A percentile compares a stretch with the other conserved stretches of the same genome.
Conservation (phyloP, 805 yeast species). For the Maudiozyma barnettii region DNA sequence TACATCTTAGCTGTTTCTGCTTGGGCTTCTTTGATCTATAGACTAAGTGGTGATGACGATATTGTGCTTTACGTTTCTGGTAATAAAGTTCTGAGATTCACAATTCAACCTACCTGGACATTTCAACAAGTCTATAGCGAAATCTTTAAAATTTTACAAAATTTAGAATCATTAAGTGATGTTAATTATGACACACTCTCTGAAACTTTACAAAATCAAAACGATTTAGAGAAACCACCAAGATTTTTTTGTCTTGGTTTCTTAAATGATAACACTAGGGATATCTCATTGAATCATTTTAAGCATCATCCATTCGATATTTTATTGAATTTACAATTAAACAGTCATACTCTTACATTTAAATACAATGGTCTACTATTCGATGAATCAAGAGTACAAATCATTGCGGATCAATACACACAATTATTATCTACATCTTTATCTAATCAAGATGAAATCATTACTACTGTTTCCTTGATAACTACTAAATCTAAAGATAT, state of each 20-base stretch:
- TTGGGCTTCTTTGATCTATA: conserved; percentile 59
- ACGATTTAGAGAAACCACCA: conserved; percentile 49
- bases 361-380: conserved; percentile 69
- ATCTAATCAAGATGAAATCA: conserved; percentile 31
- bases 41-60: conserved; percentile 92
- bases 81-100: conserved; percentile 48
- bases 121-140: conserved; percentile 43
- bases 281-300: conserved; percentile 31
- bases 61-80: conserved; percentile 55
- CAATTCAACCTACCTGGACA: conserved; percentile 43
- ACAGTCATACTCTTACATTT: conserved; percentile 12
- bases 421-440: conserved; percentile 39
- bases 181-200: conserved; percentile 51
- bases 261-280: conserved; percentile 34
- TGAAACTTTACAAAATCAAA: conserved; percentile 37
- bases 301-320: conserved; percentile 37
- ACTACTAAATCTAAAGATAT: conserved; percentile 51
- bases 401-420: conserved; percentile 63
- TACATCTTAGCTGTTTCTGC: conserved; percentile 54
- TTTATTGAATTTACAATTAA: conserved; percentile 27
- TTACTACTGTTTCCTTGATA: conserved; percentile 57
- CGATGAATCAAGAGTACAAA: conserved; percentile 55
- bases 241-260: conserved; percentile 43
- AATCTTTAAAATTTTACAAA: conserved; percentile 34
- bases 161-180: conserved; percentile 13